Conservation (phyloP, 441 rosid species). For the Pelargonium fulgidum region DNA sequence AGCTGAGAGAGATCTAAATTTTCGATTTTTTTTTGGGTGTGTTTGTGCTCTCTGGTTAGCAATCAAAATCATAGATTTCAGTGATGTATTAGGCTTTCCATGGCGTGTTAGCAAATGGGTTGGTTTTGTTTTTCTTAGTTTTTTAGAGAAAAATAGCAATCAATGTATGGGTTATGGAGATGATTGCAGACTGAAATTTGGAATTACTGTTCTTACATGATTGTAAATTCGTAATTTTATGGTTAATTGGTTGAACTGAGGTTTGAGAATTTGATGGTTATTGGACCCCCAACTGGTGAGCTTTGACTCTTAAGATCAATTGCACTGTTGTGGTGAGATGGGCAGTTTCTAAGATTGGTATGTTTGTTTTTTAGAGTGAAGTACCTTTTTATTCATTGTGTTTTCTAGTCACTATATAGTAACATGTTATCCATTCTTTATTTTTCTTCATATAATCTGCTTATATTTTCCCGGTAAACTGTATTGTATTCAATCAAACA, state of each 20-base stretch:
- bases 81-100: not conserved
- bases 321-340: not conserved
- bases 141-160: no score
- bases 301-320: not conserved
- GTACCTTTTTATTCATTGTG: not conserved
- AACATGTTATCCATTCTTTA: not conserved
- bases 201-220: not conserved
- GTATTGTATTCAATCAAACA: no score
- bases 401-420: not conserved
- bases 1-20: not conserved
- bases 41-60: not conserved
- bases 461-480: no score
- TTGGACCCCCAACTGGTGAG: not conserved
- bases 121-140: not conserved
- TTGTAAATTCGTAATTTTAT: not conserved
- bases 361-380: not conserved
- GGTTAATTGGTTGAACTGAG: not conserved
- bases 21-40: not conserved
- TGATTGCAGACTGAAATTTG: not conserved
- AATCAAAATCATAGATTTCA: slow-evolving; percentile 3
- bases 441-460: no score
- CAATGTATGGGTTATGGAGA: no score
- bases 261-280: not conserved
- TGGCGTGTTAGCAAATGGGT: not conserved
- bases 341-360: not conserved